These are phyloP conservation scores for Penstemon eatonii DNA, from an alignment of 257 asterid genomes.

Conservation along the genomic window DNA sequence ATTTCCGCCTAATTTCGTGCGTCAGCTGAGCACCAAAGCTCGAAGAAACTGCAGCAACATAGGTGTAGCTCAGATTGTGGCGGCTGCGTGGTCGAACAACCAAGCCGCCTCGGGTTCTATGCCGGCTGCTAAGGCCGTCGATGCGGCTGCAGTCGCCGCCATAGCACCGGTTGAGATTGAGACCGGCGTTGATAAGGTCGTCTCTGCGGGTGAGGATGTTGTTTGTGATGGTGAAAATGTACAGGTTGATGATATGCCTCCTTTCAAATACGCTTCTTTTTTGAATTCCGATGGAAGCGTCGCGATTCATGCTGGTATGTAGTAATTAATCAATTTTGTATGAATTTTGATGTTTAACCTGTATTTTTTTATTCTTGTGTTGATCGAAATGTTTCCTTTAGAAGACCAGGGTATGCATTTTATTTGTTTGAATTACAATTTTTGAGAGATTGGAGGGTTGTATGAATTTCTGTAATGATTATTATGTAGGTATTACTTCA, in stretches of 20 bases:
- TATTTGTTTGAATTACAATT: background rate
- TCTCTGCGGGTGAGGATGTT: conserved; percentile 37
- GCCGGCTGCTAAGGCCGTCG: conserved; percentile 71
- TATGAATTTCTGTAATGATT: background rate
- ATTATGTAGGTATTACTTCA: background rate
- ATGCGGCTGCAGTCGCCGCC: conserved; percentile 52
- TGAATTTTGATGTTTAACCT: background rate
- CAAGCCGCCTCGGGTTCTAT: conserved; percentile 31
- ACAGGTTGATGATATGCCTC: conserved; percentile 50
- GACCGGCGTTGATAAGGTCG: conserved; percentile 47
- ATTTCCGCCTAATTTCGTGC: conserved; percentile 93
- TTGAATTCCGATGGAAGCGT: conserved; percentile 78
- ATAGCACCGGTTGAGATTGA: conserved; percentile 49
- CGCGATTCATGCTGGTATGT: conserved; percentile 87
- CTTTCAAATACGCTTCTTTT: conserved; percentile 58
- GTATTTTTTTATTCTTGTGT: background rate
- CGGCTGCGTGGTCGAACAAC: conserved; percentile 94
- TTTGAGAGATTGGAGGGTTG: background rate
- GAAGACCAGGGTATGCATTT: background rate
- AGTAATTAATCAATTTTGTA: background rate
- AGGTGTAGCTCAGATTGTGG: conserved; percentile 95
- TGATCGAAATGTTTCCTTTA: background rate
- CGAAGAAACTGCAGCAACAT: conserved; percentile 94
- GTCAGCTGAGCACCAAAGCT: conserved; percentile 94
- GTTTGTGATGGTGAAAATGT: conserved; percentile 41